Evolutionary conservation across 1,284 basidiomycete species (phyloP).

Genomic region (Spongispora temasekensis): DNA sequence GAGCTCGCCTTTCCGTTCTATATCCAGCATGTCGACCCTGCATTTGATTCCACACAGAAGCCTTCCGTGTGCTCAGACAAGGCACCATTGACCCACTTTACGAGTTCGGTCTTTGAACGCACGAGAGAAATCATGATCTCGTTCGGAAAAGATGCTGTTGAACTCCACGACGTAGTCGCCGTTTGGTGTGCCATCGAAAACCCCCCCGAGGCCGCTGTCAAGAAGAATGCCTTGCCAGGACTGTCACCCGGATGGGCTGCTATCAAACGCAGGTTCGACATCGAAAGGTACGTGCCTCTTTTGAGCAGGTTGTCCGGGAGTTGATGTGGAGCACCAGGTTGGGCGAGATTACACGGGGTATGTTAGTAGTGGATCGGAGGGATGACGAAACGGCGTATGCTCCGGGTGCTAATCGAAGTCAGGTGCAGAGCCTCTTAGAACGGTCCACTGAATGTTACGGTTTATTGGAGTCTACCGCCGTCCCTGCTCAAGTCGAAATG

Average conservation of each 20-base stretch:
- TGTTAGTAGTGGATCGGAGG: constrained; percentile 73
- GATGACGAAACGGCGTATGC: constrained; percentile 59
- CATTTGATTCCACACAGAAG: constrained; percentile 48
- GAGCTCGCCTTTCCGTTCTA: constrained; percentile 74
- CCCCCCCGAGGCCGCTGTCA: constrained; percentile 45
- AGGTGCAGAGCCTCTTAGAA: constrained; percentile 57
- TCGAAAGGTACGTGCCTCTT: constrained; percentile 56
- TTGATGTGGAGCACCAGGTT: constrained; percentile 29
- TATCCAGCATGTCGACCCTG: constrained; percentile 51
- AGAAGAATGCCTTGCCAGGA: constrained; percentile 24
- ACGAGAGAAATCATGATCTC: constrained; percentile 71
- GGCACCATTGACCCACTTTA: constrained; percentile 69
- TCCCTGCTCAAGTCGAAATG: constrained; percentile 56
- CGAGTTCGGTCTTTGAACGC: constrained; percentile 75
- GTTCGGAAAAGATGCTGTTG: constrained; percentile 81
- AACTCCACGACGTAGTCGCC: constrained; percentile 81
- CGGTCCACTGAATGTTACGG: constrained; percentile 39
- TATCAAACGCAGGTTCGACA: constrained; percentile 56
- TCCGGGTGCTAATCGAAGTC: constrained; percentile 61
- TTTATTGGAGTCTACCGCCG: constrained; percentile 47
- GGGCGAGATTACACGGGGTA: constrained; percentile 67
- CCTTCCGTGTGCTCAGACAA: constrained; percentile 51
- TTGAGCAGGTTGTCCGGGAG: neutral
- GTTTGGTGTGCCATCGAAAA: constrained; percentile 80
- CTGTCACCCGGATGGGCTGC: constrained; percentile 55